Percentiles rank a stretch among this genome's conserved stretches.
Conservation (phyloP, 805 yeast genomes). For the Alloascoidea hylecoeti region DNA sequence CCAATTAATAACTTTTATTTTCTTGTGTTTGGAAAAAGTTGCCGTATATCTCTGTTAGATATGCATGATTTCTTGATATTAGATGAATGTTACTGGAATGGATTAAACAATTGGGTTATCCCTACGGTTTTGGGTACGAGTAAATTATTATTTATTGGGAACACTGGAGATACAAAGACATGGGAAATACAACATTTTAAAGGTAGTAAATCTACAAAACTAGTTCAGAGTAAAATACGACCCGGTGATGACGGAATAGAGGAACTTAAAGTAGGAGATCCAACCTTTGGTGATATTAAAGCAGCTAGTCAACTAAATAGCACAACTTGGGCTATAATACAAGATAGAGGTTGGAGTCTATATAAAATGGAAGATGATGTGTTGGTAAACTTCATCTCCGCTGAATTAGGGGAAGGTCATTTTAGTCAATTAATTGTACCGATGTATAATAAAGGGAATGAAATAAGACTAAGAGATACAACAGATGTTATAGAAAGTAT, state of each 20-base stretch:
- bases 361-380: not conserved
- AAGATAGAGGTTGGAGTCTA: not conserved
- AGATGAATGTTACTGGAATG: conserved; percentile 1
- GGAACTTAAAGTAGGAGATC: no score
- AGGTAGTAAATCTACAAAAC: not conserved
- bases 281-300: not conserved
- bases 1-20: not conserved
- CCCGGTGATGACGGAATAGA: not conserved
- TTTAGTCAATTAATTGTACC: no score
- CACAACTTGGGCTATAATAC: not conserved
- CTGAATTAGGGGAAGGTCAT: not conserved
- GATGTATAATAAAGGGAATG: no score
- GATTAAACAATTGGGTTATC: not conserved
- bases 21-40: not conserved
- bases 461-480: no score
- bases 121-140: not conserved
- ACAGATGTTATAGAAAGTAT: no score
- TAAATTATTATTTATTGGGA: not conserved
- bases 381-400: not conserved
- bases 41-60: not conserved
- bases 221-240: not conserved
- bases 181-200: not conserved
- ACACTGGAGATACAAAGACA: not conserved
- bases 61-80: not conserved
- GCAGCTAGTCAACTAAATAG: not conserved